These are phyloP conservation scores for Geotrichum fermentans DNA, from an alignment of 1,139 yeast genomes.

Conservation along the genomic window DNA sequence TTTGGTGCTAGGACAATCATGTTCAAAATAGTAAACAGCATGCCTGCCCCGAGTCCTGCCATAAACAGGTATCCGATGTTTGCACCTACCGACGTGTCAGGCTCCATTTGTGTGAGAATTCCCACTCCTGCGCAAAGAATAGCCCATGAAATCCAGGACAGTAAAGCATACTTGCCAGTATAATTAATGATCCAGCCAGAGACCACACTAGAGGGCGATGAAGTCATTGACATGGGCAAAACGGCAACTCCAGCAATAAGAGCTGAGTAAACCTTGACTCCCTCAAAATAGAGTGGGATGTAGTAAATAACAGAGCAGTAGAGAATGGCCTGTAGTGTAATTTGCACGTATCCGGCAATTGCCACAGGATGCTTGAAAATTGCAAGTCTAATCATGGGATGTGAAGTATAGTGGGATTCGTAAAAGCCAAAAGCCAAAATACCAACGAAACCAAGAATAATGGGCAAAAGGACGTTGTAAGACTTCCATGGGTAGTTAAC, in stretches of 20 bases:
- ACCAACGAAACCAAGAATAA: conserved; percentile 49
- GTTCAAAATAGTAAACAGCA: conserved; percentile 38
- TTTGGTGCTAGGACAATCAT: conserved; percentile 48
- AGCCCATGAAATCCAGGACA: conserved; percentile 42
- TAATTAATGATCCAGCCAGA: conserved; percentile 46
- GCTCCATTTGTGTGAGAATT: conserved; percentile 42
- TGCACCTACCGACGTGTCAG: conserved; percentile 39
- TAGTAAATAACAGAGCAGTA: conserved; percentile 42
- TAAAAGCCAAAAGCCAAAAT: conserved; percentile 43
- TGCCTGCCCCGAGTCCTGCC: conserved; percentile 52
- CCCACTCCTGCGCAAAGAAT: conserved; percentile 53
- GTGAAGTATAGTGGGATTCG: conserved; percentile 44
- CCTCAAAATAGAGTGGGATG: conserved; percentile 54
- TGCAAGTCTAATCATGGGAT: conserved; percentile 46
- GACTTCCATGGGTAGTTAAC: conserved; percentile 47
- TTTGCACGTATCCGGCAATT: conserved; percentile 39
- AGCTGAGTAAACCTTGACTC: conserved; percentile 44
- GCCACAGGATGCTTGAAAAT: conserved; percentile 39
- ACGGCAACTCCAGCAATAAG: conserved; percentile 53
- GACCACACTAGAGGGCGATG: conserved; percentile 45
- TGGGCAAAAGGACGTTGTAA: conserved; percentile 50
- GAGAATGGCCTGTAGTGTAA: conserved; percentile 43
- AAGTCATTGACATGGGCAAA: conserved; percentile 51
- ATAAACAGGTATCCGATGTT: conserved; percentile 53
- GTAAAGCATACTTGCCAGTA: conserved; percentile 39